Conservation (phyloP, 345 rosid species). For the Eucalyptus brandiana region DNA sequence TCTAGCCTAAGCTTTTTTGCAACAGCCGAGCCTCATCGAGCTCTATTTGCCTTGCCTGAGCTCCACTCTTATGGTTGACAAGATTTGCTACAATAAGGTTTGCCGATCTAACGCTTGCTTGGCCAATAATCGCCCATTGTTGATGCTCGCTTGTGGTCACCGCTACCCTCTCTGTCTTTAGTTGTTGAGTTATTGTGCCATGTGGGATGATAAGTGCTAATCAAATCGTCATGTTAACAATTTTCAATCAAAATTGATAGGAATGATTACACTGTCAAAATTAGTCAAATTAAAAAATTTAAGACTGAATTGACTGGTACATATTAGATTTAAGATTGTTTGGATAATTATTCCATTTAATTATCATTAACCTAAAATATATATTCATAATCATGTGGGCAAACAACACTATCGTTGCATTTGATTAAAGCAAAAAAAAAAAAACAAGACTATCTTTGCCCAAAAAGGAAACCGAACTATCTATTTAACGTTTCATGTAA, state of each 20-base stretch:
- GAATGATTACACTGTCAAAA: background rate
- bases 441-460: background rate
- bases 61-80: background rate
- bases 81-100: background rate
- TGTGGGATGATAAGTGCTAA: background rate
- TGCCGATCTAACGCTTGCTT: background rate
- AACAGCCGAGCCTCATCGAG: background rate
- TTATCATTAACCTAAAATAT: background rate
- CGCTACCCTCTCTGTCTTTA: background rate
- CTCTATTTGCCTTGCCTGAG: background rate
- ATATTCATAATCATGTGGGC: background rate
- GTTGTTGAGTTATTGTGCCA: background rate
- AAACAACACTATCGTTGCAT: background rate
- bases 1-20: background rate
- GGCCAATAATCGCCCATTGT: background rate
- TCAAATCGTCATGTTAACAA: fast-evolving
- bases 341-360: background rate
- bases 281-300: background rate
- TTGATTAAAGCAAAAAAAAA: background rate
- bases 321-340: background rate
- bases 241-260: background rate
- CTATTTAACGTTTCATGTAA: background rate
- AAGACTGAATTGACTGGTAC: fast-evolving
- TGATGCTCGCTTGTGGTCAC: background rate
- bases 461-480: background rate